Conservation (phyloP, 75 land plant genomes). For the Gnetum montanum region DNA sequence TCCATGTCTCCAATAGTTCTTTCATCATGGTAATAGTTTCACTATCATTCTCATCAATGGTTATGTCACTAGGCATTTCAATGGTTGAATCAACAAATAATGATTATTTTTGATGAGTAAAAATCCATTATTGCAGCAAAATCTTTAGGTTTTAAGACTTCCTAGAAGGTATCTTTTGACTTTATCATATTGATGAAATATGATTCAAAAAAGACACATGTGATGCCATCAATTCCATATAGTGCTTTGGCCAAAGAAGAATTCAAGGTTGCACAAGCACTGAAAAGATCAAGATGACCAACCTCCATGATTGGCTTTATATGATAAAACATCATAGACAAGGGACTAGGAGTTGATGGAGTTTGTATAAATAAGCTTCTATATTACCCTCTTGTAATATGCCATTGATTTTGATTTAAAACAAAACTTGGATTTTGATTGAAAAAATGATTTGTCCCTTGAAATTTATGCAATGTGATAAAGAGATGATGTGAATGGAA, state of each 20-base stretch:
- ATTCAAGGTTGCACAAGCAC: constrained; percentile 78
- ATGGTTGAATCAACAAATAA: constrained; percentile 65
- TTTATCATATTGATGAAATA: constrained; percentile 92
- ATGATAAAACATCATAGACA: constrained; percentile 89
- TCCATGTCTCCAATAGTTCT: constrained; percentile 89
- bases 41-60: constrained; percentile 80
- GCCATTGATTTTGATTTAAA: no score
- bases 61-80: constrained; percentile 76
- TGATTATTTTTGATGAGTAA: constrained; percentile 78
- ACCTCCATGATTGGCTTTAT: constrained; percentile 93
- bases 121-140: constrained; percentile 99
- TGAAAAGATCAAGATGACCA: constrained; percentile 92
- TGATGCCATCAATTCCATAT: constrained; percentile 83
- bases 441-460: no score
- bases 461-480: no score
- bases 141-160: constrained; percentile 79
- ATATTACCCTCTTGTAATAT: constrained; percentile 72
- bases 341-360: constrained; percentile 87
- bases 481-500: no score
- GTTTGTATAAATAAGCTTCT: constrained; percentile 93
- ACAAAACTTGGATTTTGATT: no score
- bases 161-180: constrained; percentile 80
- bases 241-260: constrained; percentile 89
- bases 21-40: constrained; percentile 98
- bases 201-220: constrained; percentile 84